These are phyloP conservation scores for Tetrahymena borealis DNA, from an alignment of 73 alveolate genomes.

Conservation along the genomic window DNA sequence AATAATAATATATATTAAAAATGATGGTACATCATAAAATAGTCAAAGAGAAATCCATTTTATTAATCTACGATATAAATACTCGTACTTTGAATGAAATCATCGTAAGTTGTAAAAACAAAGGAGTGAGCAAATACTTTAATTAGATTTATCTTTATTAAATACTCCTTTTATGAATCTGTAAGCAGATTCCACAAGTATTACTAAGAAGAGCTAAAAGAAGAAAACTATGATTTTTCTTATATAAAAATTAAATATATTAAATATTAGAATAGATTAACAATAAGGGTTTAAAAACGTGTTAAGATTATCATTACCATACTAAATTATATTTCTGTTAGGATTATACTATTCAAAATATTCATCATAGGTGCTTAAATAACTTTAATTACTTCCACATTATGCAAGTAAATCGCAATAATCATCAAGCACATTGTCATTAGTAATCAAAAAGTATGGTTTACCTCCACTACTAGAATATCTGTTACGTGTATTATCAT, in stretches of 20 bases:
- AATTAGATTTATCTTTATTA: not conserved
- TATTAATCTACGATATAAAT: not conserved
- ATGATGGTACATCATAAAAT: not conserved
- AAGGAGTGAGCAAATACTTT: not conserved
- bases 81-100: not conserved
- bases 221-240: not conserved
- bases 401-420: not conserved
- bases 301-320: not conserved
- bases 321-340: not conserved
- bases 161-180: not conserved
- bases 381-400: not conserved
- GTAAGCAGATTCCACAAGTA: not conserved
- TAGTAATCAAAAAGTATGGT: not conserved
- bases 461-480: not conserved
- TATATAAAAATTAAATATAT: not conserved
- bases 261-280: not conserved
- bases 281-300: not conserved
- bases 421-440: not conserved
- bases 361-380: not conserved
- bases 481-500: not conserved
- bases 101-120: not conserved
- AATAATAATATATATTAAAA: too few species aligned
- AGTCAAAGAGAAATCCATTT: not conserved
- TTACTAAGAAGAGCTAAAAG: not conserved
- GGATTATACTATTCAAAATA: not conserved